Evolutionary conservation across 1,284 basidiomycete species (phyloP).

Genomic region (Heterobasidion irregulare): DNA sequence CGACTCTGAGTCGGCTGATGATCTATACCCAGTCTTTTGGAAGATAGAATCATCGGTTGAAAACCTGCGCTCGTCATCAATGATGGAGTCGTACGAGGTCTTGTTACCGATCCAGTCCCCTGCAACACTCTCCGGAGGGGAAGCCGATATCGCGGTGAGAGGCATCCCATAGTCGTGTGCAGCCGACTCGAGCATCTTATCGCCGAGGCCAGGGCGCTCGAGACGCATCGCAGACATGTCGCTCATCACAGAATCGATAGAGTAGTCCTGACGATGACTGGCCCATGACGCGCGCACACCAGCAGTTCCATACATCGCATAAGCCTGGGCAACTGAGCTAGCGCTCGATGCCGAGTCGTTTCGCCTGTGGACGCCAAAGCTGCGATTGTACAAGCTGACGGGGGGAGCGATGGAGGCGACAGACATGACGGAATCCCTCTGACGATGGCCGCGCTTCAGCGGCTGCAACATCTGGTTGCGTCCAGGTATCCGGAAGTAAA

Average conservation of each 20-base stretch:
- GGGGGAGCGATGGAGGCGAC: conserved; percentile 50
- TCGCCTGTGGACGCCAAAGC: conserved; percentile 37
- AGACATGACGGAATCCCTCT: conserved; percentile 35
- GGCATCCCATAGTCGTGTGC: conserved; percentile 44
- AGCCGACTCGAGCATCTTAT: conserved; percentile 80
- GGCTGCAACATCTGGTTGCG: conserved; percentile 19
- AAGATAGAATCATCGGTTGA: conserved; percentile 51
- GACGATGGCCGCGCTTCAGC: conserved; percentile 35
- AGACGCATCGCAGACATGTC: conserved; percentile 50
- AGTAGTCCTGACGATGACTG: conserved; percentile 45
- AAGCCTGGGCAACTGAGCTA: conserved; percentile 46
- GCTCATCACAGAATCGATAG: conserved; percentile 59
- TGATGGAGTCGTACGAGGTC: conserved; percentile 51
- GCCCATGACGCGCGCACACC: conserved; percentile 19
- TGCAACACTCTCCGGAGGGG: conserved; percentile 40
- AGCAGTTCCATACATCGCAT: conserved; percentile 40
- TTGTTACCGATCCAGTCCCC: conserved; percentile 18
- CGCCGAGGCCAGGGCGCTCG: conserved; percentile 71
- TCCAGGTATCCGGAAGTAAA: conserved; percentile 44
- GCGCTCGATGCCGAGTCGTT: conserved; percentile 42
- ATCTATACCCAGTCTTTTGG: conserved; percentile 47
- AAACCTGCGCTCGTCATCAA: conserved; percentile 34
- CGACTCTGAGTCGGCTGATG: conserved; percentile 48
- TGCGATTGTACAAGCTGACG: conserved; percentile 62
- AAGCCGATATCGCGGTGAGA: conserved; percentile 60